These are phyloP conservation scores for Ustanciosporium gigantosporum DNA, from an alignment of 1,284 basidiomycete species.

Conservation along the genomic window DNA sequence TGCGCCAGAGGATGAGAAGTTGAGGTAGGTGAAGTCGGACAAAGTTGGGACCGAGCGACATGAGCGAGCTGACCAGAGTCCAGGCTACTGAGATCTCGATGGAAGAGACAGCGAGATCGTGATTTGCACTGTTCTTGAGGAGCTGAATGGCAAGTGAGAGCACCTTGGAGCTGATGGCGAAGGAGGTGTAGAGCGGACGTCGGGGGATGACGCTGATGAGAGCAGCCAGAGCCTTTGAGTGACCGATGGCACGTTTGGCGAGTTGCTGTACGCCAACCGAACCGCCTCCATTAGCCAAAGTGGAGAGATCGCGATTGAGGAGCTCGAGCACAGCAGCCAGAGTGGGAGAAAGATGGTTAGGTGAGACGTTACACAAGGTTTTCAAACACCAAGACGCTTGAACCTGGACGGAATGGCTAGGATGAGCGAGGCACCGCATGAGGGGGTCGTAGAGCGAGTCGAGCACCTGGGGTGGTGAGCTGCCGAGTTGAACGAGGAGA, in stretches of 20 bases:
- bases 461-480: slow-evolving; percentile 84
- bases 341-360: slow-evolving; percentile 77
- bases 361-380: slow-evolving; percentile 86
- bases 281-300: slow-evolving; percentile 60
- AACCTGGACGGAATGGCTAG: slow-evolving; percentile 81
- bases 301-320: slow-evolving; percentile 76
- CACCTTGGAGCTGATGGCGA: slow-evolving; percentile 86
- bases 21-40: slow-evolving; percentile 89
- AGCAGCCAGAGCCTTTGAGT: slow-evolving; percentile 83
- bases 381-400: slow-evolving; percentile 84
- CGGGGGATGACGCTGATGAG: slow-evolving; percentile 83
- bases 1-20: slow-evolving; percentile 91
- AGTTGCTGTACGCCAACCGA: slow-evolving; percentile 67
- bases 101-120: slow-evolving; percentile 78
- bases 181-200: slow-evolving; percentile 89
- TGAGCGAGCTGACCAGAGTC: slow-evolving; percentile 85
- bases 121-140: slow-evolving; percentile 86
- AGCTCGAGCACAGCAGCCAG: slow-evolving; percentile 76
- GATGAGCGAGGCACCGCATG: slow-evolving; percentile 81
- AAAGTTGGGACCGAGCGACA: slow-evolving; percentile 90
- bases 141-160: slow-evolving; percentile 88
- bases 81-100: slow-evolving; percentile 92
- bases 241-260: slow-evolving; percentile 79
- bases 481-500: slow-evolving; percentile 84
- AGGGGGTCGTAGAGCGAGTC: slow-evolving; percentile 86